Evolutionary conservation across 1,139 yeast species (phyloP).

Genomic region (Hansenula sp.): DNA sequence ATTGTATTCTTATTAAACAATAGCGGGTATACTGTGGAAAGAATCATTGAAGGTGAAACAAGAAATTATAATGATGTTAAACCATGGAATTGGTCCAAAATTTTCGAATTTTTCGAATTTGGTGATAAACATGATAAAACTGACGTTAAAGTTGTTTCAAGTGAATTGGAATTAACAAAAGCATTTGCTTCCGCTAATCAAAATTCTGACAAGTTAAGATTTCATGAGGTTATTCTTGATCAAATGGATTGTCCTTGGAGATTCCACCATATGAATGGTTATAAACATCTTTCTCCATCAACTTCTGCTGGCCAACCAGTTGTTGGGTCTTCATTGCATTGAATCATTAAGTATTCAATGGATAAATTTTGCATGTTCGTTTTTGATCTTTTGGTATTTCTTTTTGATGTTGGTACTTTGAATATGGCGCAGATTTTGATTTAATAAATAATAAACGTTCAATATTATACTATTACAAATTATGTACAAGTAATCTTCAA

Average conservation of each 20-base stretch:
- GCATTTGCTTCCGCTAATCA: conserved; percentile 12
- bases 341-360: neutral
- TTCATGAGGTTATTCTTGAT: conserved; percentile 59
- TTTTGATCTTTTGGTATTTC: too few species aligned
- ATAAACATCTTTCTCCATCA: conserved; percentile 19
- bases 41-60: conserved; percentile 76
- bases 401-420: too few species aligned
- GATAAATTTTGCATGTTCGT: too few species aligned
- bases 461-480: too few species aligned
- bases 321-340: neutral
- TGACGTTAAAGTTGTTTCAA: conserved; percentile 28
- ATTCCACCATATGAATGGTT: conserved; percentile 29
- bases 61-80: conserved; percentile 79
- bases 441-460: neutral
- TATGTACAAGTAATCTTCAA: neutral
- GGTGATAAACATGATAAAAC: conserved; percentile 51
- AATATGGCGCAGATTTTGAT: too few species aligned
- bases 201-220: conserved; percentile 36
- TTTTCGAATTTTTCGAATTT: conserved; percentile 51
- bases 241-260: conserved; percentile 63
- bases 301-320: neutral
- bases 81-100: conserved; percentile 78
- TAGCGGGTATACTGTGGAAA: conserved; percentile 85
- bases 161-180: conserved; percentile 34
- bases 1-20: conserved; percentile 74